Evolutionary conservation across 2,329 filamentous ascomycete species (phyloP), one percentile per base, ranked within the genome.

Genomic region (Fusarium sambucinum): DNA sequence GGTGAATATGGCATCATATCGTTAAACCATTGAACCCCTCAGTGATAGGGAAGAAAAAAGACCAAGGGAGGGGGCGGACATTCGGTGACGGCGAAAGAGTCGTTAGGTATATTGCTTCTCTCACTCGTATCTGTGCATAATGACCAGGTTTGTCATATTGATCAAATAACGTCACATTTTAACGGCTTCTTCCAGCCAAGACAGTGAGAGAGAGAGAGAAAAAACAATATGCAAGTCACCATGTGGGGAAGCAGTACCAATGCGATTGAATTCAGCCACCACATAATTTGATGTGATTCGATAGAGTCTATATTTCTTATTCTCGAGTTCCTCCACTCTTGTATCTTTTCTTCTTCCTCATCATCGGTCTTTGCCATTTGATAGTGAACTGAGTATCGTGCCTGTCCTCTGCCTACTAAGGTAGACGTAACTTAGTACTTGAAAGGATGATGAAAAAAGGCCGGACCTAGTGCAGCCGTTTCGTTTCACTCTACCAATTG

Each of bases 171-270:
- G 64, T 68, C 48, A 51, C 65, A 55, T 42, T 61, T 66, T 50
- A 44, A 67, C 41, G 51, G 47, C 63, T 44, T 53, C 27, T 56
- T 44, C 53, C 48, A 57, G 52, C 33, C 35, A 44, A 47, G 45
- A 53, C 45, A 57, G 50, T 16, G 32, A 44, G 46, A 51, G 23
- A 29, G 23, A 29, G 16, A 42, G 38, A 44, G 17, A 37, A 30
- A 44, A 57, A 23, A 21, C 27, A 41, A n/a, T 44, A 64, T 64
- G 66, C 66, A 69, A 42, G 65, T 60, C 62, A 63, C 57, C 70
- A 80, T 81, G 80, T 80, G 80, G 27, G 62, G 45, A 50, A 61
- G 11, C n/a, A 21, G 35, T 21, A 11, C 21, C 16, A 42, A 53
- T 46, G 25, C 30, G 42, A 53, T 46, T 54, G 33, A 46, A 8